Evolutionary conservation across 345 rosid genomes (phyloP).

Genomic region (Cardamine resedifolia): DNA sequence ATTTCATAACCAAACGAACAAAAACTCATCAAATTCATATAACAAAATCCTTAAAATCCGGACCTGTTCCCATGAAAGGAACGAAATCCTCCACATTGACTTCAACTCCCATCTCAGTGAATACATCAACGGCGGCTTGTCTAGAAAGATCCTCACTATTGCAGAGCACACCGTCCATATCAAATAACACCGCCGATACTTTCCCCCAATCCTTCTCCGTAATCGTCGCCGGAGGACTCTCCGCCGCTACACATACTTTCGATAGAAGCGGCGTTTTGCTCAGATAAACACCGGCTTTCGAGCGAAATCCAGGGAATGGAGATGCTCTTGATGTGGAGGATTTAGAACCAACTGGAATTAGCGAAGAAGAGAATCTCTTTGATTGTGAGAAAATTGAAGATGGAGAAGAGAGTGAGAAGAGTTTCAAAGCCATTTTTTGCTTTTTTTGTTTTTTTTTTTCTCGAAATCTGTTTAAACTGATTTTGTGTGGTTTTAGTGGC

Average conservation of each 20-base stretch:
- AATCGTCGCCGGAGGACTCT: slow-evolving; percentile 26
- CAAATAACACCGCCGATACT: slow-evolving; percentile 88
- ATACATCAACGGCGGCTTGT: slow-evolving; percentile 83
- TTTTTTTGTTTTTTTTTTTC: not conserved
- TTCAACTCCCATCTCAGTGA: slow-evolving; percentile 83
- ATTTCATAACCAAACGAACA: not conserved
- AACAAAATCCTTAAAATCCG: not conserved
- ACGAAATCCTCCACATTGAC: slow-evolving; percentile 81
- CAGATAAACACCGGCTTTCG: not conserved
- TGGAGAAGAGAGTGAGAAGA: slow-evolving; percentile 23
- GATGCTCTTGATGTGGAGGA: not conserved
- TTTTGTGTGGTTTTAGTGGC: slow-evolving; percentile 26
- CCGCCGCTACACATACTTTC: slow-evolving; percentile 30
- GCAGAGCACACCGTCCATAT: slow-evolving; percentile 93
- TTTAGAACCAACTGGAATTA: slow-evolving; percentile 8
- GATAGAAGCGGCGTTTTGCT: not conserved
- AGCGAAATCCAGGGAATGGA: not conserved
- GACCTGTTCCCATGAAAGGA: slow-evolving; percentile 93
- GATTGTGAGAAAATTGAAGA: slow-evolving; percentile 31
- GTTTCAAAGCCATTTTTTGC: slow-evolving; percentile 30
- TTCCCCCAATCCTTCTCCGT: slow-evolving; percentile 54
- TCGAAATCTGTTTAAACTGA: slow-evolving; percentile 14
- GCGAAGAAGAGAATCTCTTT: slow-evolving; percentile 17
- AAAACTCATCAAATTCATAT: not conserved
- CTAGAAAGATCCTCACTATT: slow-evolving; percentile 90